Conservation (phyloP, 2,329 filamentous ascomycete genomes). For the Botrytis fragariae region DNA sequence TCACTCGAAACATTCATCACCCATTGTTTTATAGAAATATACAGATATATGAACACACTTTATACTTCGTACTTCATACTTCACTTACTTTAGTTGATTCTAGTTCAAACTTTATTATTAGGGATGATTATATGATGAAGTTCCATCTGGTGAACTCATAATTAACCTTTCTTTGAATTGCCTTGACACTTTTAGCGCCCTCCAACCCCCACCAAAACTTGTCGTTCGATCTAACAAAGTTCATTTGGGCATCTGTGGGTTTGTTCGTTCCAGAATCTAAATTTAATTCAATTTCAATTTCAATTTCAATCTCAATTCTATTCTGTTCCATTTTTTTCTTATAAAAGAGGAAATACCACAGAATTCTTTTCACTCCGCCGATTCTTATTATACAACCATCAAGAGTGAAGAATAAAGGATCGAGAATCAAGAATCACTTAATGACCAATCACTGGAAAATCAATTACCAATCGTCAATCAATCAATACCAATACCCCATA, state of each 20-base stretch:
- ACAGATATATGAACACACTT: background rate
- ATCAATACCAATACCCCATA: background rate
- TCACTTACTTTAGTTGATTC: background rate
- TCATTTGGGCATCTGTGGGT: background rate
- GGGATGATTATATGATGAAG: background rate
- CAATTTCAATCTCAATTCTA: background rate
- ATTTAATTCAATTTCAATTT: background rate
- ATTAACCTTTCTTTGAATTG: no score
- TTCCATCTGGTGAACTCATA: background rate
- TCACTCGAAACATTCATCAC: background rate
- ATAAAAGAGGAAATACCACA: background rate
- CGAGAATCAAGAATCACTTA: background rate
- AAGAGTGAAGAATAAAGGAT: background rate
- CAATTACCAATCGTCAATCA: background rate
- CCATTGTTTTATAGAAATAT: background rate
- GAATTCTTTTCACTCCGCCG: background rate
- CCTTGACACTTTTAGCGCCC: background rate
- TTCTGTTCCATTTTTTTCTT: background rate
- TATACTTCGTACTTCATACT: background rate
- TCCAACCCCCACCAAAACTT: background rate
- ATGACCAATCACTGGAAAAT: background rate
- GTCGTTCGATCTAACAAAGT: background rate
- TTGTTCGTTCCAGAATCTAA: background rate
- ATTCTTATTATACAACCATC: background rate
- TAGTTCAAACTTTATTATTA: background rate